phyloP scores from a whole-genome alignment of 163 green algal species.

The Botryococcus braunii region DNA sequence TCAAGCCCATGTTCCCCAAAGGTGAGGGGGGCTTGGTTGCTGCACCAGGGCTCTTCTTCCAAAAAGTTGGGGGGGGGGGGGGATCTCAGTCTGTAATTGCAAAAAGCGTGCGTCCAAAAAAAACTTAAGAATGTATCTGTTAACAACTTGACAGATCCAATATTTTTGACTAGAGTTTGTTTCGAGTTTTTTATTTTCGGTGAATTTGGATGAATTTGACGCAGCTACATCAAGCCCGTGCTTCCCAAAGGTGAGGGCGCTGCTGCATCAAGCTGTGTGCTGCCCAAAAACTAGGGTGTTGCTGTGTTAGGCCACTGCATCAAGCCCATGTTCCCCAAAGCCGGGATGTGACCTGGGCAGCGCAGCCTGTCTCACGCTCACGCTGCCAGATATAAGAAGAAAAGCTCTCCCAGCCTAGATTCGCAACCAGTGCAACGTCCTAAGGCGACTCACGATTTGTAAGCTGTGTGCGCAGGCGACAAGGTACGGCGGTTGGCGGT shows the following conservation, averaged over 20 bases:
- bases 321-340: conserved; percentile 97
- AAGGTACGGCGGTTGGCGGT: conserved; percentile 87
- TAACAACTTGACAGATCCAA: conserved; percentile 84
- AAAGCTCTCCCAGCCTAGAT: no score
- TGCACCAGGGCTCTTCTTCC: conserved; percentile 99
- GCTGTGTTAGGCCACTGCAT: conserved; percentile 97
- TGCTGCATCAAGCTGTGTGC: conserved; percentile 98
- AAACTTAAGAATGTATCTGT: conserved; percentile 98
- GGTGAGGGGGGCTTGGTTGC: conserved; percentile 66
- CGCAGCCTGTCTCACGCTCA: conserved; percentile 98
- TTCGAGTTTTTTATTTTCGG: conserved; percentile 97
- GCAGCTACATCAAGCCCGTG: conserved; percentile 98
- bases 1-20: conserved; percentile 99
- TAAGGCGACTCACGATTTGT: no score
- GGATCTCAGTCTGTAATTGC: no score
- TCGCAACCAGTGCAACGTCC: no score
- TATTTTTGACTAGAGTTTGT: conserved; percentile 71
- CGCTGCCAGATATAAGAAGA: no score
- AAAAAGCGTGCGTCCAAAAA: no score
- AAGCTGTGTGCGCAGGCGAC: conserved; percentile 18
- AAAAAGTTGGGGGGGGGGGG: conserved; percentile 19
- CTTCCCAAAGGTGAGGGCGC: conserved; percentile 82
- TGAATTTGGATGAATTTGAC: conserved; percentile 89
- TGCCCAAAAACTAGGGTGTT: conserved; percentile 84
- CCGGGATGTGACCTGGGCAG: conserved; percentile 64